Conservation (phyloP, 1,284 basidiomycete genomes). For the Cutaneotrichosporon sp. region DNA sequence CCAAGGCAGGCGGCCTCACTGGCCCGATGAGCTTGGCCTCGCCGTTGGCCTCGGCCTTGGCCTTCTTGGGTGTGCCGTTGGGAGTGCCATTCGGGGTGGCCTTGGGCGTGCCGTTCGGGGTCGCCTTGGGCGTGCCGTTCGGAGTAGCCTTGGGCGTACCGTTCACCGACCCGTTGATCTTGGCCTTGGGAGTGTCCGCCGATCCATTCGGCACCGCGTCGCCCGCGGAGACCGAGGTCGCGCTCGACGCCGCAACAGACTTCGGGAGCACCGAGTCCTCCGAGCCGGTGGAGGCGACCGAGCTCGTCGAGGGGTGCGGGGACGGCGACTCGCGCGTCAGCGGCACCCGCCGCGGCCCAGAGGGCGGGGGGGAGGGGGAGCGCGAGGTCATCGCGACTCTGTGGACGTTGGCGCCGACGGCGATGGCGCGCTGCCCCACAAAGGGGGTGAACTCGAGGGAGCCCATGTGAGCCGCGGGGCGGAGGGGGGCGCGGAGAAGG, state of each 20-base stretch:
- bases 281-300: not conserved
- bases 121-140: too few species aligned
- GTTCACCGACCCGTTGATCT: too few species aligned
- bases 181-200: too few species aligned
- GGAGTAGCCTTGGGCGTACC: not conserved
- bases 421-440: slow-evolving; percentile 2
- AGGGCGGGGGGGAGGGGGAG: slow-evolving; percentile 12
- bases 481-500: not conserved
- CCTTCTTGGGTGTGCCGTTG: slow-evolving; percentile 16
- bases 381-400: slow-evolving; percentile 13
- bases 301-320: not conserved
- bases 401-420: slow-evolving; percentile 1
- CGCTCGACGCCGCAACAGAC: slow-evolving; percentile 1
- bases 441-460: slow-evolving; percentile 16
- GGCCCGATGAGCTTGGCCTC: too few species aligned
- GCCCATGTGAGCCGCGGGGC: not conserved
- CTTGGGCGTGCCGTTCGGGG: too few species aligned
- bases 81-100: too few species aligned
- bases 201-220: too few species aligned
- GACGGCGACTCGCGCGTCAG: not conserved
- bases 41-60: too few species aligned
- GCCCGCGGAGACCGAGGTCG: not conserved
- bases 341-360: not conserved
- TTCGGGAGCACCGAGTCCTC: not conserved
- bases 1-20: too few species aligned